Conservation (phyloP, 768 basidiomycete genomes). For the Calocera cornea region DNA sequence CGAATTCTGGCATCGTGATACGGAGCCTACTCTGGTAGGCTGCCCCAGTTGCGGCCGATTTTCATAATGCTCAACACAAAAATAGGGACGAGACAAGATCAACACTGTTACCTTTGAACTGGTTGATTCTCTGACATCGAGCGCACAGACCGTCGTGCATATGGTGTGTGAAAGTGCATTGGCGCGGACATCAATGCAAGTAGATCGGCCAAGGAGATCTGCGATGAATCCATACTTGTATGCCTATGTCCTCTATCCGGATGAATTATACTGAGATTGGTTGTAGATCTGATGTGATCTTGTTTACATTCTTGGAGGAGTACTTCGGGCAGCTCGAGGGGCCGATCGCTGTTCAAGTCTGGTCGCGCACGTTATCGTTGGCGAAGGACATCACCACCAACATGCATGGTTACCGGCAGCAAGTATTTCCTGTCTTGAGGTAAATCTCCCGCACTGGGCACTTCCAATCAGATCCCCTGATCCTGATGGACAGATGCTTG, state of each 20-base stretch:
- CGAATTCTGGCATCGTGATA: conserved; percentile 59
- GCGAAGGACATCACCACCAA: conserved; percentile 61
- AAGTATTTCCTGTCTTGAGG: conserved; percentile 62
- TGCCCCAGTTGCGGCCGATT: not conserved
- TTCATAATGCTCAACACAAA: not conserved
- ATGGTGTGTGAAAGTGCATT: conserved; percentile 77
- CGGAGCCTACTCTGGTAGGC: conserved; percentile 28
- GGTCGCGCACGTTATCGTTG: conserved; percentile 64
- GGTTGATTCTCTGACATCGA: conserved; percentile 68
- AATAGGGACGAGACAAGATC: conserved; percentile 10
- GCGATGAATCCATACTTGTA: conserved; percentile 55
- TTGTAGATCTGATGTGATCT: conserved; percentile 46
- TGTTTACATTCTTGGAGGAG: conserved; percentile 82
- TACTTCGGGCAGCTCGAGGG: conserved; percentile 77
- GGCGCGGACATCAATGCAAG: conserved; percentile 38
- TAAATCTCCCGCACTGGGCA: conserved; percentile 23
- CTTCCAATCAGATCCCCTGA: conserved; percentile 13
- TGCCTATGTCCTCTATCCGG: conserved; percentile 18
- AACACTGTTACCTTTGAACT: conserved; percentile 57
- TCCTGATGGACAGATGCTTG: conserved; percentile 41
- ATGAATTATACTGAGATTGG: conserved; percentile 7
- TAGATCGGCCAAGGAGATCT: conserved; percentile 49
- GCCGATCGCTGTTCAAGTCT: conserved; percentile 84
- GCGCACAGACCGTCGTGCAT: conserved; percentile 73
- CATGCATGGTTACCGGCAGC: conserved; percentile 52